A percentile compares a stretch with the other conserved stretches of the same genome.
These are phyloP conservation scores for Podaxis sp. DNA, from an alignment of 768 basidiomycete genomes.

Conservation along the genomic window DNA sequence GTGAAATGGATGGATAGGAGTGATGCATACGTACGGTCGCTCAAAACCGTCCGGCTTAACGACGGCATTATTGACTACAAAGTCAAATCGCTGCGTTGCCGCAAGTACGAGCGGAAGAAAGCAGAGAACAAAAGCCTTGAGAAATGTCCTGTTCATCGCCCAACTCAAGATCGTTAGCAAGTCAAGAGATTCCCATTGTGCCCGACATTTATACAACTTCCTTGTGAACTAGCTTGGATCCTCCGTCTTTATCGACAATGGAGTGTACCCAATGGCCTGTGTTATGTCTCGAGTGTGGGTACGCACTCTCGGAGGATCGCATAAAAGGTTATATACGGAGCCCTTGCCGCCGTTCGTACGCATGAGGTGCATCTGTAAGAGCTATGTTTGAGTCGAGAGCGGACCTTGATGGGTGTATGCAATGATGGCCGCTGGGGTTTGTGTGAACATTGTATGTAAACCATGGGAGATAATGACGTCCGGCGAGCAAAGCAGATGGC, in stretches of 20 bases:
- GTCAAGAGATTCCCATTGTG: background rate
- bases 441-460: background rate
- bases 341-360: background rate
- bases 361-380: background rate
- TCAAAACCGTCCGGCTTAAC: slow-evolving; percentile 43
- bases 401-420: background rate
- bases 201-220: background rate
- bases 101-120: background rate
- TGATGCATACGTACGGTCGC: slow-evolving; percentile 9
- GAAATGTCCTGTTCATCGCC: background rate
- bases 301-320: background rate
- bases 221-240: background rate
- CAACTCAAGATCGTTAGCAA: background rate
- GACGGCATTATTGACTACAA: slow-evolving; percentile 33
- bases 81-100: background rate
- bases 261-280: background rate
- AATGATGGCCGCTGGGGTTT: background rate
- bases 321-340: background rate
- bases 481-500: background rate
- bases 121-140: background rate
- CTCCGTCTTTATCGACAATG: background rate
- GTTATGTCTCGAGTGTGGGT: background rate
- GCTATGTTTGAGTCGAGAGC: background rate
- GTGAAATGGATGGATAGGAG: background rate
- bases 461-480: background rate